Percentiles rank a stretch among this genome's conserved stretches.
These are phyloP conservation scores for Kondoa malvinella DNA, from an alignment of 768 basidiomycete genomes.

Conservation along the genomic window DNA sequence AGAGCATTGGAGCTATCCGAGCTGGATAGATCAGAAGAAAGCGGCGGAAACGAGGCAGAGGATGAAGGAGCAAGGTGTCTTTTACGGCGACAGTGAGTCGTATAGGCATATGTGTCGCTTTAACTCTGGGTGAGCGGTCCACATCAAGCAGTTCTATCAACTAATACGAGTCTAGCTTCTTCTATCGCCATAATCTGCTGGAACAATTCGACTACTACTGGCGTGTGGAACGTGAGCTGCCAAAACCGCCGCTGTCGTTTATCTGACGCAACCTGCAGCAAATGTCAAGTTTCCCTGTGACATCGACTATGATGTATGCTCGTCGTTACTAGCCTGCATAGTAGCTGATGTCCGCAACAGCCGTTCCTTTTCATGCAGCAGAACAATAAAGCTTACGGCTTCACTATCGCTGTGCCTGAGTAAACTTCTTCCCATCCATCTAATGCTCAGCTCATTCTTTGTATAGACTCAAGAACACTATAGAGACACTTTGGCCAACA, in stretches of 20 bases:
- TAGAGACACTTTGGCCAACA: slow-evolving; percentile 58
- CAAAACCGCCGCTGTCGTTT: too few species aligned
- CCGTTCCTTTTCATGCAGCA: slow-evolving; percentile 66
- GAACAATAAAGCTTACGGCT: slow-evolving; percentile 69
- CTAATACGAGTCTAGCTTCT: slow-evolving; percentile 48
- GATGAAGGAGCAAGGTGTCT: slow-evolving; percentile 47
- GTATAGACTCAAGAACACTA: slow-evolving; percentile 41
- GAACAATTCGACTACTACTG: slow-evolving; percentile 70
- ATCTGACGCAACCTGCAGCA: too few species aligned
- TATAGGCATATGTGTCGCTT: slow-evolving; percentile 24
- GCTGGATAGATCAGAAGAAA: slow-evolving; percentile 57
- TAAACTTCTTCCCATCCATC: slow-evolving; percentile 32
- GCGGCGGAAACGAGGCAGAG: slow-evolving; percentile 44
- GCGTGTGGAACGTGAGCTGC: background rate
- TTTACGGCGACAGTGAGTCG: slow-evolving; percentile 31
- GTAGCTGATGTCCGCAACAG: too few species aligned
- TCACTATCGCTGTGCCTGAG: slow-evolving; percentile 59
- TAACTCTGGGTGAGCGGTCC: background rate
- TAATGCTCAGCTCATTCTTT: background rate
- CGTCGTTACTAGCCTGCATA: too few species aligned
- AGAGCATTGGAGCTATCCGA: slow-evolving; percentile 59
- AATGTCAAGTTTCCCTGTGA: slow-evolving; percentile 50
- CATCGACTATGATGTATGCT: slow-evolving; percentile 39
- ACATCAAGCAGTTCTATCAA: background rate
- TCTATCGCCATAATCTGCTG: slow-evolving; percentile 62